A percentile compares a stretch with the other conserved stretches of the same genome.
Evolutionary conservation across 2,329 filamentous ascomycete genomes (phyloP).

Genomic region (Colletotrichum aenigma): DNA sequence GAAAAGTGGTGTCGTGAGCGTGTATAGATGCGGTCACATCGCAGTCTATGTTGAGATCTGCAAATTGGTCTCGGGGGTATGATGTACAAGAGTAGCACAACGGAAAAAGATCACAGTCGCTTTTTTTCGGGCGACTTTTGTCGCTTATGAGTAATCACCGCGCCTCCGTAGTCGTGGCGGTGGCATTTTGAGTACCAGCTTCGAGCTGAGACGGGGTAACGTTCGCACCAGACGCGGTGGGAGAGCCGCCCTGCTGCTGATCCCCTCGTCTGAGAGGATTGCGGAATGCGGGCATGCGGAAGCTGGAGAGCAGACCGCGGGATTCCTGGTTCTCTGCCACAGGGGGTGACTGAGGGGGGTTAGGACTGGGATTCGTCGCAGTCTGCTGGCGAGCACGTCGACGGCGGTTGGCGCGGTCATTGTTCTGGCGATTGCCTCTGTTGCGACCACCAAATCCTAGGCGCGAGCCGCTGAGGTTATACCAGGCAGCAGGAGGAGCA

Average conservation of each 20-base stretch:
- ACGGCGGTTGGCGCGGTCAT: constrained; percentile 6
- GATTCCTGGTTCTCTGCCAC: constrained; percentile 10
- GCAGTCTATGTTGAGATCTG: constrained; percentile 17
- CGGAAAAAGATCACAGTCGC: constrained; percentile 6
- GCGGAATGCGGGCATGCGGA: constrained; percentile 23
- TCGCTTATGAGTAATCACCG: not conserved
- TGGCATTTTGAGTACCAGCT: constrained; percentile 39
- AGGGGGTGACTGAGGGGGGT: not conserved
- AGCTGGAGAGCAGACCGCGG: constrained; percentile 15
- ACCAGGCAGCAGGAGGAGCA: constrained; percentile 43
- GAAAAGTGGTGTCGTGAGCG: constrained; percentile 14
- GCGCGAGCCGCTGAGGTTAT: constrained; percentile 32
- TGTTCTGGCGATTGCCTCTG: constrained; percentile 7
- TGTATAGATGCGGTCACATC: constrained; percentile 6
- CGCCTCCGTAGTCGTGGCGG: constrained; percentile 3
- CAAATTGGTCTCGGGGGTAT: constrained; percentile 14
- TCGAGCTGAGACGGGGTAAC: constrained; percentile 53
- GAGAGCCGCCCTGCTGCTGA: constrained; percentile 14
- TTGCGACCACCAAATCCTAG: constrained; percentile 16
- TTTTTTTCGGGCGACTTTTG: not conserved
- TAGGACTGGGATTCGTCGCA: not conserved
- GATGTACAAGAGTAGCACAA: constrained; percentile 19
- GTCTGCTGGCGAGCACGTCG: constrained; percentile 8
- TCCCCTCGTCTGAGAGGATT: constrained; percentile 24
- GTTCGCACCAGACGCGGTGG: constrained; percentile 29